phyloP scores from a whole-genome alignment of 2,329 filamentous ascomycete species.

The Colletotrichum sublineola region DNA sequence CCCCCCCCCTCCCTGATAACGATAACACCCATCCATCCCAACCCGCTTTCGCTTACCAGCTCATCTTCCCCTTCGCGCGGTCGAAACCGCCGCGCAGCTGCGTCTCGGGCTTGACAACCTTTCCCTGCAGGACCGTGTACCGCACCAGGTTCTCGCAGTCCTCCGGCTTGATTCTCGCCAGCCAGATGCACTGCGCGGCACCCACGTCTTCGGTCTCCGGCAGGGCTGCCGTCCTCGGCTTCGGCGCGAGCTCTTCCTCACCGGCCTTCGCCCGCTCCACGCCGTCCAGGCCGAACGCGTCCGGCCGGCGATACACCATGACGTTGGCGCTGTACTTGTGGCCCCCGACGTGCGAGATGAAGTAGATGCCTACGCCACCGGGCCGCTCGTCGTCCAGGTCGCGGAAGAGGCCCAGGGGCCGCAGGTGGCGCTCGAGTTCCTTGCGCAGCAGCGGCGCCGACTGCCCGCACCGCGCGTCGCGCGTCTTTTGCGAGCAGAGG shows the following conservation, averaged over 20 bases:
- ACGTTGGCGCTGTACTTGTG: constrained; percentile 98
- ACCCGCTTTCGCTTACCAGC: constrained; percentile 73
- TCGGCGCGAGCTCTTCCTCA: constrained; percentile 52
- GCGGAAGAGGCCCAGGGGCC: constrained; percentile 85
- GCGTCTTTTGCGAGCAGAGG: constrained; percentile 93
- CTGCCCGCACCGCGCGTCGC: constrained; percentile 94
- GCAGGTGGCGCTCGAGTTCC: constrained; percentile 90
- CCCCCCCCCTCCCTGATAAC: neutral
- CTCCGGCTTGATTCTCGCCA: constrained; percentile 85
- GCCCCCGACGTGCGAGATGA: constrained; percentile 95
- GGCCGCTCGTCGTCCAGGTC: constrained; percentile 90
- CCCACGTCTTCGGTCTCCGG: constrained; percentile 62
- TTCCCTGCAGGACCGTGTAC: constrained; percentile 92
- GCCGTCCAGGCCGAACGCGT: constrained; percentile 67
- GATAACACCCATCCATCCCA: neutral
- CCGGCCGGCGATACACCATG: constrained; percentile 83
- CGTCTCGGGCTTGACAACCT: constrained; percentile 88
- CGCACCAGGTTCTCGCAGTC: constrained; percentile 93
- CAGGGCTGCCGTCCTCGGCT: constrained; percentile 47
- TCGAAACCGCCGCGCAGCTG: constrained; percentile 95
- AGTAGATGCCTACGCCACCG: constrained; percentile 94
- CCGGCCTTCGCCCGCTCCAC: constrained; percentile 54
- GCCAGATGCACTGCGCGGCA: constrained; percentile 92
- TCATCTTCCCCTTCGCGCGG: constrained; percentile 81
- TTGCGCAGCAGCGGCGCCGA: constrained; percentile 89